Conservation (phyloP, 257 asterid genomes). For the Solanum bulbocastanum region DNA sequence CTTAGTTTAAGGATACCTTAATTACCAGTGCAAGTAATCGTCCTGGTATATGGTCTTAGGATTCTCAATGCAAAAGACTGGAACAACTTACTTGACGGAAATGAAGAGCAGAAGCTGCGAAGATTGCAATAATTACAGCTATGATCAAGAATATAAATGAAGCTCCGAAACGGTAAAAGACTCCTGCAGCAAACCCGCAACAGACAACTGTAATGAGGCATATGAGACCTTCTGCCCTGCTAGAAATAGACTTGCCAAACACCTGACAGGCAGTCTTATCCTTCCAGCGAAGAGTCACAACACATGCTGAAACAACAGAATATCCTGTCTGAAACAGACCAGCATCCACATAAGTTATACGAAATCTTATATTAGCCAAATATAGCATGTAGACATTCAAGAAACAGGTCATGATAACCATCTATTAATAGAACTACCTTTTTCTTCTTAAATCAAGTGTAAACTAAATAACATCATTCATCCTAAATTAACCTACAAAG, state of each 20-base stretch:
- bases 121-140: slow-evolving; percentile 41
- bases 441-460: not conserved
- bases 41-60: not conserved
- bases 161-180: slow-evolving; percentile 55
- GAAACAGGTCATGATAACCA: not conserved
- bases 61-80: not conserved
- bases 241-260: slow-evolving; percentile 33
- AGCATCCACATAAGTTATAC: slow-evolving; percentile 4
- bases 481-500: not conserved
- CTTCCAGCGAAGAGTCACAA: slow-evolving; percentile 74
- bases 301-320: slow-evolving; percentile 95
- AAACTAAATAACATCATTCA: not conserved
- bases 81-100: slow-evolving; percentile 57
- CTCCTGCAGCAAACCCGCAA: slow-evolving; percentile 74
- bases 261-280: slow-evolving; percentile 31
- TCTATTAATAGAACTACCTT: not conserved
- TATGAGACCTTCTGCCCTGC: slow-evolving; percentile 54
- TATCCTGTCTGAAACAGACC: slow-evolving; percentile 73
- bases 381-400: not conserved
- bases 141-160: slow-evolving; percentile 46
- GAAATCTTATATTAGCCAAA: not conserved
- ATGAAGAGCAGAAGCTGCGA: slow-evolving; percentile 47
- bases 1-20: not conserved
- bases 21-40: not conserved
- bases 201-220: slow-evolving; percentile 57